Base-by-base conservation (phyloP, 2,329 filamentous ascomycete species). In the Neonectria neomacrospora region DNA sequence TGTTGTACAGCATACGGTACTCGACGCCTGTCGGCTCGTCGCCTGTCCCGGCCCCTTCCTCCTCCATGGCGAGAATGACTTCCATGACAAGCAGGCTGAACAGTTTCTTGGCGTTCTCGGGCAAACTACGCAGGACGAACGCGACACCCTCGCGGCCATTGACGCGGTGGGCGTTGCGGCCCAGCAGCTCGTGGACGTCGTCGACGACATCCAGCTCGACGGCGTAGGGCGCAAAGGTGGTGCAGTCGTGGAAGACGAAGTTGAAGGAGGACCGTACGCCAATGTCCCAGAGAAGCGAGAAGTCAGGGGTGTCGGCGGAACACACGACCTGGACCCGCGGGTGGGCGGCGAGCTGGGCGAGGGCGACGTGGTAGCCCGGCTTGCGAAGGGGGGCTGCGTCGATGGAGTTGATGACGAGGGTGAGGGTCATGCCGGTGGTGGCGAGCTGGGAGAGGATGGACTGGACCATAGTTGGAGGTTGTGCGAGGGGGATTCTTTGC, bases 241-340 rank as follows among this genome's bases (percentile, higher is more conserved):
- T 98, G 73, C 91, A 91, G 80, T 99, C 94, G 80, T 99, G 96
- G 79, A 96, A 97, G 28, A 93, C 82, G 70, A 97, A 94, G 76
- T 92, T 91, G 79, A 94, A 93, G 28, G 91, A 88, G 16, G 93
- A 90, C 50, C 92, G 90, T n/a, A 94, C 84, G 58, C 90, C 90
- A 56, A 92, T 90, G 78, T 97, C 94, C 94, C 95, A 99, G 54
- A 98, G 85, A 1, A 97, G 80, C 1, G 93, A 82, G 74, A 97
- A 97, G 72, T 92, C 93, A 7, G 94, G 93, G 9, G 93, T 94
- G 79, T 98, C 95, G 59, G 91, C 91, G 1, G 94, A 96, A 70
- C 91, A 92, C 30, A 96, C 78, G 26, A 98, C 82, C 56, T 85
- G 87, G 65, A 98, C 85, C 41, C 84, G 84, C 1, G 90, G 88